These are phyloP conservation scores for Salix exigua DNA, from an alignment of 345 rosid species.

Conservation along the genomic window DNA sequence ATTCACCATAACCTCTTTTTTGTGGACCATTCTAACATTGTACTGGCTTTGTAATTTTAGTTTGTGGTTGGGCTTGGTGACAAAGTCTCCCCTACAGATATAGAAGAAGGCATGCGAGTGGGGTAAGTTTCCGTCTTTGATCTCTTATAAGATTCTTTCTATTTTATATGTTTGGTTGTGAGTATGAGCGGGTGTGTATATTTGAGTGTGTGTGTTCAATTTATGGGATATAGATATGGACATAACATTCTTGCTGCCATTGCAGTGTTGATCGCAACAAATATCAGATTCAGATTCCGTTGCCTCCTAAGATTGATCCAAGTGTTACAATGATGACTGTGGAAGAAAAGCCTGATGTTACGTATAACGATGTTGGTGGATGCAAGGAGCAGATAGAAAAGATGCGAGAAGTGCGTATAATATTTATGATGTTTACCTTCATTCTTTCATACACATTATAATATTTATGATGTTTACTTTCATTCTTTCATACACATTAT, in stretches of 20 bases:
- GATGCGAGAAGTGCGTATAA: conserved; percentile 77
- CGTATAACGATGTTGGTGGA: conserved; percentile 96
- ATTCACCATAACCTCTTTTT: too few species aligned
- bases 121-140: conserved; percentile 53
- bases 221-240: background rate
- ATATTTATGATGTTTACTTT: background rate
- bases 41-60: conserved; percentile 27
- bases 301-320: conserved; percentile 99
- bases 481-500: background rate
- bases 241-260: conserved; percentile 4
- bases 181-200: background rate
- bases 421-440: background rate
- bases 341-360: conserved; percentile 97
- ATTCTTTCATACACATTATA: background rate
- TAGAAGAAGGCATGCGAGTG: conserved; percentile 98
- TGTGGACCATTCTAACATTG: background rate
- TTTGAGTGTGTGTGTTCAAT: background rate
- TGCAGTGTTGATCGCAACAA: conserved; percentile 95
- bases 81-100: conserved; percentile 93
- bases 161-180: background rate
- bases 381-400: conserved; percentile 97
- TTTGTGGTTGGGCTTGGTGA: conserved; percentile 98
- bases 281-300: conserved; percentile 94
- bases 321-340: conserved; percentile 99
- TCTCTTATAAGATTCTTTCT: background rate